Base-by-base conservation (phyloP, 2,329 filamentous ascomycete species). In the Ceratocystis eucalypticola region DNA sequence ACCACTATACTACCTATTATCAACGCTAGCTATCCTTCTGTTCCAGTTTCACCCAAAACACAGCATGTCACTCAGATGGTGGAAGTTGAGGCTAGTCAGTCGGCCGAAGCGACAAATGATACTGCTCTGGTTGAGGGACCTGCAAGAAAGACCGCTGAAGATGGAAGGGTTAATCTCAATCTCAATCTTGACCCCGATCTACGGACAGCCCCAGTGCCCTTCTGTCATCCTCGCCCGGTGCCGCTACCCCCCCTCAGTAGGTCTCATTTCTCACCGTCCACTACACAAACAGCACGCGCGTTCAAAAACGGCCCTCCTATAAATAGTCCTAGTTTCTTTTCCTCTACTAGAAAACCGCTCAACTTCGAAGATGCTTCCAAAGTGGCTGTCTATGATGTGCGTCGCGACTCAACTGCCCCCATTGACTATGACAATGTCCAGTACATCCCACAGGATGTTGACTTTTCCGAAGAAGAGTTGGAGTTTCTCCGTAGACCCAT, bases 371-470 rank as follows among this genome's bases (percentile, higher is more conserved):
- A 37, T 17, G 33, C 12, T n/a, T 30, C 30, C 17, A 59, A n/a
- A 30, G 28, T 59, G 17, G 55, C 61, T 3, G 61, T 63, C 10
- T 63, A 63, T 50, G 61, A 63, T 45, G 17, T 63, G 7, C 61
- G 61, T 22, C 61, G 61, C 41, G 25, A 46, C 22, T 63, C 61
- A 15, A 4, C 44, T n/a, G 7, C 55, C 5, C n/a, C 55, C 6
- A 37, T 59, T 30, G 55, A 59, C 12, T 59, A 63, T 15, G 61
- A 63, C 17, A 46, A 37, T 46, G 22, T 30, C 12, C 61, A 46
- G 8, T 63, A 33, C 30, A 63, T 63, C 15, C 44, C 41, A 8
- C n/a, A 6, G 12, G 61, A 50, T 10, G 8, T 50, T 4, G 44
- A 20, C 25, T 63, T 46, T 20, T 33, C 8, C n/a, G 22, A 48